Conservation (phyloP, 257 asterid genomes). For the Henckelia pumila region DNA sequence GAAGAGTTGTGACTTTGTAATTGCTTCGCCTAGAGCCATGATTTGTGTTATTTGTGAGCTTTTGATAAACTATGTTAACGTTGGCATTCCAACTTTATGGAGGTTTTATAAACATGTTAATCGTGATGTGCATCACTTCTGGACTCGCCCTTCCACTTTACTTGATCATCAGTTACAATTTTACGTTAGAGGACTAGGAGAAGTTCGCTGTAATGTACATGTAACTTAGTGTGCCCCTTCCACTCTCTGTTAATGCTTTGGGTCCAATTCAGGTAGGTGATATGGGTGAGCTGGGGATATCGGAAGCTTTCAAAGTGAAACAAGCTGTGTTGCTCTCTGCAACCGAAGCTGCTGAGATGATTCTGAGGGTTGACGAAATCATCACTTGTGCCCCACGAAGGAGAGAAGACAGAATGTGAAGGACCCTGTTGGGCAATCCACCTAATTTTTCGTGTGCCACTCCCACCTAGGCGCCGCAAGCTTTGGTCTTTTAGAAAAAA, state of each 20-base stretch:
- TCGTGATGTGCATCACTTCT: not conserved
- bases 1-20: not conserved
- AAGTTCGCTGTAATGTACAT: not conserved
- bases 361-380: constrained; percentile 77
- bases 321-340: constrained; percentile 84
- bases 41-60: not conserved
- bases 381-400: constrained; percentile 80
- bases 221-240: not conserved
- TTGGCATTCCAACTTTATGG: not conserved
- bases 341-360: constrained; percentile 93
- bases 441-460: not conserved
- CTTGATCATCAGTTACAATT: not conserved
- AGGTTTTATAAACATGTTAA: not conserved
- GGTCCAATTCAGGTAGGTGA: constrained; percentile 59
- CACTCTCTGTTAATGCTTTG: not conserved
- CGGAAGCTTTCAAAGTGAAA: constrained; percentile 88
- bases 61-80: too few relatives aligned
- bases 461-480: not conserved
- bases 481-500: not conserved
- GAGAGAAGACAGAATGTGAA: constrained; percentile 83
- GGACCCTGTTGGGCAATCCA: not conserved
- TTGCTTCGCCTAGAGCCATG: not conserved
- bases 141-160: not conserved
- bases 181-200: not conserved
- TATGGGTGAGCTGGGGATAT: constrained; percentile 73